Evolutionary conservation across 2,329 filamentous ascomycete genomes (phyloP).

Genomic region (Zarea fungicola): DNA sequence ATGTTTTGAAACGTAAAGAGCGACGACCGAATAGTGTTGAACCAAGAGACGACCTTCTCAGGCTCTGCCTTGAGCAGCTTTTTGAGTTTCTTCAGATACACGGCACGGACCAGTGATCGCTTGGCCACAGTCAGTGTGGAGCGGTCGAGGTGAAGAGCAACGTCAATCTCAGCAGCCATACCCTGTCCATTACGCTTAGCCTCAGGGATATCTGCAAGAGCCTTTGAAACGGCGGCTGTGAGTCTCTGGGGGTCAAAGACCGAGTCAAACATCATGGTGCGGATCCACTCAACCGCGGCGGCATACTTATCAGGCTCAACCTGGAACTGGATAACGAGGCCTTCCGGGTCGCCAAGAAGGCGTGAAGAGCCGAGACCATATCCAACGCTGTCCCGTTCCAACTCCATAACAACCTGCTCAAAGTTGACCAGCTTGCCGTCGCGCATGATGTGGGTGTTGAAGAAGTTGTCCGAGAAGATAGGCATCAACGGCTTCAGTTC

Average conservation of each 20-base stretch:
- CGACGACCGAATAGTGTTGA: conserved; percentile 68
- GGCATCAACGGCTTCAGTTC: conserved; percentile 78
- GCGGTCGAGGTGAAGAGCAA: conserved; percentile 74
- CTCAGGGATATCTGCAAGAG: conserved; percentile 87
- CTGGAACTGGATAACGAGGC: conserved; percentile 75
- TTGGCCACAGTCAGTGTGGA: conserved; percentile 73
- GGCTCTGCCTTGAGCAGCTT: conserved; percentile 75
- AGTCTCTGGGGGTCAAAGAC: conserved; percentile 71
- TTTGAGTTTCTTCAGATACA: conserved; percentile 82
- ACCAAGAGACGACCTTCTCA: conserved; percentile 66
- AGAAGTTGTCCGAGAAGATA: conserved; percentile 88
- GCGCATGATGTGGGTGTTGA: conserved; percentile 79
- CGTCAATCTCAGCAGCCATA: conserved; percentile 61
- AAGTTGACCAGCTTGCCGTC: conserved; percentile 76
- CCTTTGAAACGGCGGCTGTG: conserved; percentile 65
- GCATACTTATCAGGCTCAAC: conserved; percentile 85
- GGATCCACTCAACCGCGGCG: conserved; percentile 76
- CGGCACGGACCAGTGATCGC: conserved; percentile 76
- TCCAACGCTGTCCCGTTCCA: conserved; percentile 86
- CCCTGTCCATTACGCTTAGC: conserved; percentile 77
- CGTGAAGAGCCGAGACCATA: conserved; percentile 69
- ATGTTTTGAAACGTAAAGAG: conserved; percentile 84
- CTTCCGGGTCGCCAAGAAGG: conserved; percentile 71
- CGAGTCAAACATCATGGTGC: conserved; percentile 79
- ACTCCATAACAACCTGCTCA: conserved; percentile 83